Base-by-base conservation (phyloP, 75 land plant species). In the Cupressus sempervirens region DNA sequence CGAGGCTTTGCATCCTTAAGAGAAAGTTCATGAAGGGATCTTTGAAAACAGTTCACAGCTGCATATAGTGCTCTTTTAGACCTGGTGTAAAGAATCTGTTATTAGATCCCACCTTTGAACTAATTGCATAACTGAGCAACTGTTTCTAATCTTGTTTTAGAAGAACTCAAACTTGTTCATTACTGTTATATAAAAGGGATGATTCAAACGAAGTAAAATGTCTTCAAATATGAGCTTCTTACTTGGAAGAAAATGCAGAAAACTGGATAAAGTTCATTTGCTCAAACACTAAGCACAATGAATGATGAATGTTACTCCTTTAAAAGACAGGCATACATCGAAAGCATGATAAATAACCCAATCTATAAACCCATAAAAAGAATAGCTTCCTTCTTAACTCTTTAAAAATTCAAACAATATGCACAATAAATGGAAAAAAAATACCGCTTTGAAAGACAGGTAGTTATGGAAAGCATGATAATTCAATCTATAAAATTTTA, bases 61-160 rank as follows among this genome's bases (percentile, higher is more conserved):
- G 99, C 92, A 68, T 85, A 58, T 48, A 85, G 50, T 72, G 92
- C 96, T 87, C 94, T 84, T n/a, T 86, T 86, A 53, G 96, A 88
- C 88, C 96, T 96, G 91, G 34, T 86, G 83, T 4, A 79, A 15
- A 85, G 29, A 41, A 82, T 77, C 34, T 80, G 26, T 32, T 32
- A 72, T 72, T 32, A 72, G 74, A 52, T 10, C 43, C 40, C 36
- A 62, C 15, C 8, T 26, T 29, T 68, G 2, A 14, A 67, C 20
- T 40, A 65, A 54, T 32, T 32, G 74, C 74, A 72, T 72, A 12
- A 29, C 32, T 32, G 3, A 72, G 12, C 13, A 50, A 14, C 53
- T 50, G 53, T 50, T 50, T 13, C 53, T 12, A 65, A 65, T 65
- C 68, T 7, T 23, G 67, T 62, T 62, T 62, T 62, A 62, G 12